Conservation (phyloP, 2,329 filamentous ascomycete species). For the Sporothrix pseudoabietina region DNA sequence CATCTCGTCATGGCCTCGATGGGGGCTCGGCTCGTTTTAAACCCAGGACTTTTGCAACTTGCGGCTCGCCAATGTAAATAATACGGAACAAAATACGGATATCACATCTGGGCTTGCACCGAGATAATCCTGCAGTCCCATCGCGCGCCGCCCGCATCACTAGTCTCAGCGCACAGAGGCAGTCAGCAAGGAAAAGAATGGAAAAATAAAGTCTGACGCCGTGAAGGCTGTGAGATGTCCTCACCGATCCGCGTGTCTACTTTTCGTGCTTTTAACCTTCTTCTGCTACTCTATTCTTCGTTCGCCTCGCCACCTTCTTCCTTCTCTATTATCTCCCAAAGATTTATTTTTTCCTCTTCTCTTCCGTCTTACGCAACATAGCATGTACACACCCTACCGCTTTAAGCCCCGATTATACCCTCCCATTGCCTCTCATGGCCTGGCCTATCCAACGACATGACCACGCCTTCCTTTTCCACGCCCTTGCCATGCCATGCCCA, state of each 20-base stretch:
- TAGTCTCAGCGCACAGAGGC: neutral
- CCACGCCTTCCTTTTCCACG: neutral
- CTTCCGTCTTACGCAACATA: slow-evolving; percentile 15
- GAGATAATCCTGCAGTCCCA: slow-evolving; percentile 13
- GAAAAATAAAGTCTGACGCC: neutral
- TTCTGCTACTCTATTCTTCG: neutral
- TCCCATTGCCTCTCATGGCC: neutral
- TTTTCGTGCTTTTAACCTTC: neutral
- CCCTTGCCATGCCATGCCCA: slow-evolving; percentile 2
- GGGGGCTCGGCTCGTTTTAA: neutral
- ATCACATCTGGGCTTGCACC: neutral
- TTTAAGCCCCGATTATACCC: neutral
- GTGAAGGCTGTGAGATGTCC: neutral
- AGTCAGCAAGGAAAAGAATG: neutral
- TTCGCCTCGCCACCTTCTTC: neutral
- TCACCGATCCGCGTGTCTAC: neutral
- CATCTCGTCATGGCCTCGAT: neutral
- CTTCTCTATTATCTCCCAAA: slow-evolving; percentile 14
- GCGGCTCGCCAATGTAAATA: neutral
- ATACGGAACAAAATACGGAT: neutral
- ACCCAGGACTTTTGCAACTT: neutral
- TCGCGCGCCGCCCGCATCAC: slow-evolving; percentile 9
- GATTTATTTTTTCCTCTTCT: neutral
- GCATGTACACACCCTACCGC: neutral
- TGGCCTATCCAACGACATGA: neutral